phyloP scores from a whole-genome alignment of 345 rosid species.

The Euphorbia pulcherrima region DNA sequence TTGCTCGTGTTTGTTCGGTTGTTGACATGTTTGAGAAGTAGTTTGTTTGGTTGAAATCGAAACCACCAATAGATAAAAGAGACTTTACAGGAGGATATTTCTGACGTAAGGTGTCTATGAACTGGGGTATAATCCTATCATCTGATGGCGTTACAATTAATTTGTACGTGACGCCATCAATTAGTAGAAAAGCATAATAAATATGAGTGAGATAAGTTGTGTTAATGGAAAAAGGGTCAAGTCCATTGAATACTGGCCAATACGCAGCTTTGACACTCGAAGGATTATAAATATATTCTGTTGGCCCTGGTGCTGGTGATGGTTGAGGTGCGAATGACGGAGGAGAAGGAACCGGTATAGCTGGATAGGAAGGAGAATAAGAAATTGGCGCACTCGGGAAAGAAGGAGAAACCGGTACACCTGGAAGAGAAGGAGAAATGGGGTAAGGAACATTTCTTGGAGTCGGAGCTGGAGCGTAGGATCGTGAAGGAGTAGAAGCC shows the following conservation, averaged over 20 bases:
- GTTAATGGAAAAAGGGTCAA: conserved; percentile 32
- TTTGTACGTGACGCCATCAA: conserved; percentile 25
- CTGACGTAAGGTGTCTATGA: conserved; percentile 20
- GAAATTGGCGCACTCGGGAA: background rate
- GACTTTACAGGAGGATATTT: conserved; percentile 25
- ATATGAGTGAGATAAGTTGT: conserved; percentile 43
- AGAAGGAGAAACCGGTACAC: conserved; percentile 7
- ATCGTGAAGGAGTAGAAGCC: background rate
- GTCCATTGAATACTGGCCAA: conserved; percentile 35
- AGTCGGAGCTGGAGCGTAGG: background rate
- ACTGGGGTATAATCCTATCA: conserved; percentile 24
- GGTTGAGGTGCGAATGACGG: background rate
- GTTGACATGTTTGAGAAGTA: conserved; percentile 30
- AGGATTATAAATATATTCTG: background rate
- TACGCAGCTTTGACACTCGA: conserved; percentile 40
- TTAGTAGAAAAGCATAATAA: conserved; percentile 40
- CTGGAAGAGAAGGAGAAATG: too few species aligned
- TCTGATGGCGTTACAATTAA: conserved; percentile 31
- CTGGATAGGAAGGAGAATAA: background rate
- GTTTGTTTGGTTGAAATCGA: background rate
- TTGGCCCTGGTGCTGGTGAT: conserved; percentile 6
- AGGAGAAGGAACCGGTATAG: background rate
- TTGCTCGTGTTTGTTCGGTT: conserved; percentile 15
- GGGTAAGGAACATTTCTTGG: background rate
- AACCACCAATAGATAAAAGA: conserved; percentile 44